Conservation (phyloP, 805 yeast genomes). For the Hanseniaspora lachancei region DNA sequence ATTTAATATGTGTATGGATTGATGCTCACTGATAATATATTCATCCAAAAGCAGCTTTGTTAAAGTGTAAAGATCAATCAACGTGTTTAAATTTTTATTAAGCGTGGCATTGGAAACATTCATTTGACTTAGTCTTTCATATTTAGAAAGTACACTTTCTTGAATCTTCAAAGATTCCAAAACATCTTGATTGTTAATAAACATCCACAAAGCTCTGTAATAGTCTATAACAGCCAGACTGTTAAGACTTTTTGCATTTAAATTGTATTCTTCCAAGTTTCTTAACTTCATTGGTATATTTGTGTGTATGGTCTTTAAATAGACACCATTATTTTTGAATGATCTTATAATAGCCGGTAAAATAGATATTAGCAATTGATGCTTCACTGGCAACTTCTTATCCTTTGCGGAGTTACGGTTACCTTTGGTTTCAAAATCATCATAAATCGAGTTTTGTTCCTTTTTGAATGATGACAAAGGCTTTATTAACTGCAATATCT, state of each 20-base stretch:
- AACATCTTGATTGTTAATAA: constrained; percentile 5
- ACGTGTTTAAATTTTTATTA: not conserved
- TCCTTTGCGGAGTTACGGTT: not conserved
- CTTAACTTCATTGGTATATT: constrained; percentile 5
- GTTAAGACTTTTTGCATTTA: not conserved
- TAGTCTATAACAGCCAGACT: not conserved
- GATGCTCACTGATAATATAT: not conserved
- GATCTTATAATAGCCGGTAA: constrained; percentile 2
- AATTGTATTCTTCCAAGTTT: constrained; percentile 3
- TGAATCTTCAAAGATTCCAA: not conserved
- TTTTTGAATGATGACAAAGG: not conserved
- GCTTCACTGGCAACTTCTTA: not conserved
- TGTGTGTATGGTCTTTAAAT: constrained; percentile 6
- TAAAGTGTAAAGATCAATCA: not conserved
- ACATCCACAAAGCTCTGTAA: not conserved
- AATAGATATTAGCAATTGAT: not conserved
- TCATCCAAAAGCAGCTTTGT: constrained; percentile 2
- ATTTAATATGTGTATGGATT: constrained; percentile 20
- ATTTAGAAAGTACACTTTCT: not conserved
- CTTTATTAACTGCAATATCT: constrained; percentile 2
- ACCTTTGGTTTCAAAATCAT: not conserved
- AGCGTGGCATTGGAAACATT: not conserved
- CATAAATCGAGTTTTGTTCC: not conserved
- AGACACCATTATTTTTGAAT: not conserved
- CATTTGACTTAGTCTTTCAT: not conserved